Evolutionary conservation across 805 yeast species (phyloP).

Genomic region (Wickerhamomyces queroliae): DNA sequence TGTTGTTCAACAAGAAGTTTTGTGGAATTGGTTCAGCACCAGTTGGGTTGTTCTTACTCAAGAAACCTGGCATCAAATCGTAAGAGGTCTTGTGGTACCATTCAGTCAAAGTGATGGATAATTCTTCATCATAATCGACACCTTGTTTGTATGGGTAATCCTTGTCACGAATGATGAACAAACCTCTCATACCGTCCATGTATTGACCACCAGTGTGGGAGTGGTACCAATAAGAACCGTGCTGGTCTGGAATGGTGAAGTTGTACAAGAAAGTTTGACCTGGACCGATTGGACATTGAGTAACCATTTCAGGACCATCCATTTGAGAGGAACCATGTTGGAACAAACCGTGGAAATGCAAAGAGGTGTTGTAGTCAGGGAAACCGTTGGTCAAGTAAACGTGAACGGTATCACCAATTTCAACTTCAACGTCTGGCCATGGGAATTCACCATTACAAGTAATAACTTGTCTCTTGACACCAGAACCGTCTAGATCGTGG

Average conservation of each 20-base stretch:
- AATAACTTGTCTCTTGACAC: slow-evolving; percentile 31
- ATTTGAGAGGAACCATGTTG: slow-evolving; percentile 59
- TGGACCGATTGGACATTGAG: slow-evolving; percentile 91
- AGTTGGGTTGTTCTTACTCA: slow-evolving; percentile 80
- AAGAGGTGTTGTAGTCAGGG: slow-evolving; percentile 56
- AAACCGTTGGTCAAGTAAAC: slow-evolving; percentile 75
- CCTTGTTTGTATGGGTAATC: slow-evolving; percentile 48
- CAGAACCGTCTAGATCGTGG: slow-evolving; percentile 34
- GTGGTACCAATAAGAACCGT: slow-evolving; percentile 96
- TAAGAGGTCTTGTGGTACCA: slow-evolving; percentile 73
- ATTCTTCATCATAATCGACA: slow-evolving; percentile 71
- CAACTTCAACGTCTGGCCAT: slow-evolving; percentile 76
- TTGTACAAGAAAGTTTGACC: slow-evolving; percentile 72
- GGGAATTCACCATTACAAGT: slow-evolving; percentile 58
- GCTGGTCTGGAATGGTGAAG: slow-evolving; percentile 77
- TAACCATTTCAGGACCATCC: slow-evolving; percentile 89
- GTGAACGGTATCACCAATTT: slow-evolving; percentile 73
- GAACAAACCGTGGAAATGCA: slow-evolving; percentile 95
- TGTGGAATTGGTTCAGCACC: slow-evolving; percentile 99
- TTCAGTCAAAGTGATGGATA: slow-evolving; percentile 63
- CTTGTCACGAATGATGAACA: slow-evolving; percentile 65
- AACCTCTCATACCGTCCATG: slow-evolving; percentile 88
- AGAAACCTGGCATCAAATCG: slow-evolving; percentile 46
- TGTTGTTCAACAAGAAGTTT: slow-evolving; percentile 70
- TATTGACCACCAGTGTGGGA: slow-evolving; percentile 88